Percentiles rank a stretch among this genome's conserved stretches.
These are phyloP conservation scores for Clarireedia monteithiana DNA, from an alignment of 2,329 filamentous ascomycete species.

Conservation along the genomic window DNA sequence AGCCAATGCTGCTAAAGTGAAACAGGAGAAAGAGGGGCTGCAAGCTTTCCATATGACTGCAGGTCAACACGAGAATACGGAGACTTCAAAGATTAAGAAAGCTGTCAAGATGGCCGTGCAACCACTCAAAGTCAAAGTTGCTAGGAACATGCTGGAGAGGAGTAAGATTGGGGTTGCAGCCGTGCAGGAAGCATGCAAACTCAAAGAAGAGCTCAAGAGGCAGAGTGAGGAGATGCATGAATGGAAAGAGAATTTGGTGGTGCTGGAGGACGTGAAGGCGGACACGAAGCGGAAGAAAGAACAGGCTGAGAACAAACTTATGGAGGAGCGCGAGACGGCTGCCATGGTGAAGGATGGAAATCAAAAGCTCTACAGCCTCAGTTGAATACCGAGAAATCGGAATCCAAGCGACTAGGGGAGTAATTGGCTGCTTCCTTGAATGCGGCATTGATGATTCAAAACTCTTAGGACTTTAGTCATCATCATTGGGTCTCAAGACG, in stretches of 20 bases:
- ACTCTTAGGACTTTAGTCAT: not conserved
- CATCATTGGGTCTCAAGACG: too few species aligned
- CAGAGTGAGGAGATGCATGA: not conserved
- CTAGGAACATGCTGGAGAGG: not conserved
- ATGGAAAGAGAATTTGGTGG: not conserved
- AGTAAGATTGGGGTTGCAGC: not conserved
- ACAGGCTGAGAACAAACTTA: not conserved
- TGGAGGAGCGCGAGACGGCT: not conserved
- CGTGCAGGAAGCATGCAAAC: not conserved
- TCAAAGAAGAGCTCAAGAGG: not conserved
- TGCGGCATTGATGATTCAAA: not conserved
- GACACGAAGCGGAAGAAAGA: not conserved
- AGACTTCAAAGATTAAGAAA: not conserved
- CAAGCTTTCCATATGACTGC: not conserved
- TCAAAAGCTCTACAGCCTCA: not conserved
- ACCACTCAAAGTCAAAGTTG: not conserved
- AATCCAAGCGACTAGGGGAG: not conserved
- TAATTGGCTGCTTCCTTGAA: not conserved
- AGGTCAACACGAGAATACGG: not conserved
- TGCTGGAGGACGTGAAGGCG: not conserved
- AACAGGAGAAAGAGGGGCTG: not conserved
- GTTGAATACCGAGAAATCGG: not conserved
- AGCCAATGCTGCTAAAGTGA: not conserved
- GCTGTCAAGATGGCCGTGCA: not conserved
- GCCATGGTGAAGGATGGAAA: not conserved